Evolutionary conservation across 371 early-diverging fungal genomes (phyloP).

Genomic region (Parasitella parasitica): DNA sequence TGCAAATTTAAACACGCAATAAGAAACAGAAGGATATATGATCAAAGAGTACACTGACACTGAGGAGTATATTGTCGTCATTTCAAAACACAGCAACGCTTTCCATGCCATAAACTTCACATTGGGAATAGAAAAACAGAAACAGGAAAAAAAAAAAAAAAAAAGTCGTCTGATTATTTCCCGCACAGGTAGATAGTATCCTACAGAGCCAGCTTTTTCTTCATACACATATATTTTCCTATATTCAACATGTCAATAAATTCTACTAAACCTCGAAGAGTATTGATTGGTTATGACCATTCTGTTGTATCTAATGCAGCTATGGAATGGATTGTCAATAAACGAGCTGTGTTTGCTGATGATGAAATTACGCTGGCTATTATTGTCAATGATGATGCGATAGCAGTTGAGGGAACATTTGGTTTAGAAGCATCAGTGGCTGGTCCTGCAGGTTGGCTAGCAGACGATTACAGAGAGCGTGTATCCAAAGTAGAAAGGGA

Average conservation of each 20-base stretch:
- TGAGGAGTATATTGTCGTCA: neutral
- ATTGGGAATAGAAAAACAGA: neutral
- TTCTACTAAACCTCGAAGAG: constrained; percentile 4
- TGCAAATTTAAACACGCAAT: neutral
- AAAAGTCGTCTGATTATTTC: neutral
- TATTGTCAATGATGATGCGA: constrained; percentile 31
- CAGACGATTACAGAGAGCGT: constrained; percentile 20
- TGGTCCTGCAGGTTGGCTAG: constrained; percentile 25
- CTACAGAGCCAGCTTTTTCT: neutral
- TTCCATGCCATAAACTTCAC: neutral
- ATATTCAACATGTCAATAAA: neutral
- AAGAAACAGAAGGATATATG: too few relatives aligned
- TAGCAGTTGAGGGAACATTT: constrained; percentile 32
- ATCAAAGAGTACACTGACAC: too few relatives aligned
- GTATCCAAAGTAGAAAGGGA: constrained; percentile 21
- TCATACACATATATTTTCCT: neutral
- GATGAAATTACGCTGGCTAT: constrained; percentile 25
- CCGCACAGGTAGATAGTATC: neutral
- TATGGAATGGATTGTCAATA: constrained; percentile 29
- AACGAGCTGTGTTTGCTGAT: constrained; percentile 17
- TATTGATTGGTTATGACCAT: constrained; percentile 34
- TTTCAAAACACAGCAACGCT: neutral
- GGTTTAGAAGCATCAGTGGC: constrained; percentile 27
- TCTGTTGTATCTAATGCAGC: constrained; percentile 23
- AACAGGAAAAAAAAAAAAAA: neutral